A percentile compares a stretch with the other conserved stretches of the same genome.
These are phyloP conservation scores for Yamadazyma atmosphaerica DNA, from an alignment of 1,139 yeast genomes.

Conservation along the genomic window DNA sequence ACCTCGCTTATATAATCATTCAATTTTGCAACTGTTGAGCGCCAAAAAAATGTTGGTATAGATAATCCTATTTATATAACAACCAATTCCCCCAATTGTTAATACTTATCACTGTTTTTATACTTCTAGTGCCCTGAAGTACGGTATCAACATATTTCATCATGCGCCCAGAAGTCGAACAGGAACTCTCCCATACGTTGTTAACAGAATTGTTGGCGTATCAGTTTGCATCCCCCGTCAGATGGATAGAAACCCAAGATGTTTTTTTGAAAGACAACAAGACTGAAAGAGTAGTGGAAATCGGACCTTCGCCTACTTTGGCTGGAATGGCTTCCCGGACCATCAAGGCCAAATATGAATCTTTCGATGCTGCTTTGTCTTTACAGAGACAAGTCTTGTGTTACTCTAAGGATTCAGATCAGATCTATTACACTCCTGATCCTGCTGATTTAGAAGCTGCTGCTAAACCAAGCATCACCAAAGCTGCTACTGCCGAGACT, in stretches of 20 bases:
- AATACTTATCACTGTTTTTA: too few relatives aligned
- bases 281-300: slow-evolving; percentile 95
- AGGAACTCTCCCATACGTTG: slow-evolving; percentile 92
- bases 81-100: not conserved
- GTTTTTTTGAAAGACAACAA: slow-evolving; percentile 91
- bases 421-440: slow-evolving; percentile 94
- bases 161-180: slow-evolving; percentile 98
- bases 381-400: slow-evolving; percentile 95
- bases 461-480: slow-evolving; percentile 21
- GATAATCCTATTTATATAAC: not conserved
- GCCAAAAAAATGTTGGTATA: not conserved
- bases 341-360: slow-evolving; percentile 92
- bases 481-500: slow-evolving; percentile 24
- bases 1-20: not conserved
- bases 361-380: slow-evolving; percentile 95
- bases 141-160: too few relatives aligned
- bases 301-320: slow-evolving; percentile 98
- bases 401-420: slow-evolving; percentile 93
- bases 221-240: slow-evolving; percentile 98
- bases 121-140: too few relatives aligned
- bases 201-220: slow-evolving; percentile 95
- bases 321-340: slow-evolving; percentile 99
- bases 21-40: slow-evolving; percentile 7
- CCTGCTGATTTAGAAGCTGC: slow-evolving; percentile 54
- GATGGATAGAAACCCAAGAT: slow-evolving; percentile 99